Evolutionary conservation across 495 filamentous ascomycete genomes (phyloP), one percentile per base, ranked within the genome.

Genomic region (Aspergillus hancockii): DNA sequence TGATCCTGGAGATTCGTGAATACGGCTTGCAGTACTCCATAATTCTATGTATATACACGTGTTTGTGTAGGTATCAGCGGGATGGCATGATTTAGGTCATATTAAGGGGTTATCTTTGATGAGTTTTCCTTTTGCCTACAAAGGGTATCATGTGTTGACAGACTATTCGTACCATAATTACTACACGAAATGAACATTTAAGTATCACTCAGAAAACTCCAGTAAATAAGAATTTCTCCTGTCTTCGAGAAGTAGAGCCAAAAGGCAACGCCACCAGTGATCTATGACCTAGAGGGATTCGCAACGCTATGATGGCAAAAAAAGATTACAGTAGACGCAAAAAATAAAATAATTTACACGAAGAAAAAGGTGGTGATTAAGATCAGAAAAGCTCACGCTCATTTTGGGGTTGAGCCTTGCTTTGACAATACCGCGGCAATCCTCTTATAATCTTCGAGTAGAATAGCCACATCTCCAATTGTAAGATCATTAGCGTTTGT

Each of bases 401-500:
- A 54, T 60, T 52, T 61, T n/a, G 38, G 40, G 6, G 31, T 52
- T 60, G 79, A 45, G 67, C 71, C 58, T 69, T 80, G 50, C 80
- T 68, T 72, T 12, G 59, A 60, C 8, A 80, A 51, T 10, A 60
- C 62, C 38, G 70, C 62, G 4, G 90, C 91, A 13, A 99, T 75
- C 50, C 93, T 78, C 61, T 92, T 87, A 70, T 98, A 99, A 72
- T 97, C 94, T 63, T 84, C 84, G 53, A 99, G 73, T 59, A 99
- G 67, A 57, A 90, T 86, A 40, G 90, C 75, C 41, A 97, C 87
- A 65, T 99, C 94, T 19, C 87, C 86, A 49, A 98, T 71, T 54
- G 80, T 88, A 46, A 99, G 73, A 55, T 98, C 93, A 8, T 83
- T 82, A 8, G 87, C 88, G 71, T 90, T 86, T 66, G 89, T 81